These are phyloP conservation scores for Suillus hirtellus DNA, from an alignment of 768 basidiomycete species.

Conservation along the genomic window DNA sequence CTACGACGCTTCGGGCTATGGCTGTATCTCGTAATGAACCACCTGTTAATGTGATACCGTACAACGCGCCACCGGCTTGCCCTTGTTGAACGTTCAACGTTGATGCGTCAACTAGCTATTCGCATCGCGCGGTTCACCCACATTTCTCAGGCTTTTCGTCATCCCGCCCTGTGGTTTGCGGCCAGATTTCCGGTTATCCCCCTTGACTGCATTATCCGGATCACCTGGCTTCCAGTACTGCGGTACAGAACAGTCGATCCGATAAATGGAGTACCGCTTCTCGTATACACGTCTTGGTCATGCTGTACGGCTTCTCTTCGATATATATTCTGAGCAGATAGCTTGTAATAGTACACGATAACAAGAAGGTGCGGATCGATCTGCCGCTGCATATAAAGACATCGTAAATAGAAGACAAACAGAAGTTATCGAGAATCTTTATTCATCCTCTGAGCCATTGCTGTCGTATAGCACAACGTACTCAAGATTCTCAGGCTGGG, in stretches of 20 bases:
- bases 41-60: no score
- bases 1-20: no score
- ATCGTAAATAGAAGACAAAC: conserved; percentile 9
- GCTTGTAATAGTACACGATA: conserved; percentile 1
- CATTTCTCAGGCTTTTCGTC: no score
- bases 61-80: background rate
- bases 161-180: background rate
- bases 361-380: background rate
- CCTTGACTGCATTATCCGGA: background rate
- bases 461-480: conserved; percentile 78
- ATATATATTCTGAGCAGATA: background rate
- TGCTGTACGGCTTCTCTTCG: background rate
- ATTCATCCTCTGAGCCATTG: conserved; percentile 54
- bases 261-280: background rate
- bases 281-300: no score
- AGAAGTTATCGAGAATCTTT: background rate
- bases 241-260: background rate
- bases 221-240: no score
- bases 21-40: no score
- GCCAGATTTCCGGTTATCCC: background rate
- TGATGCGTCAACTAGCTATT: no score
- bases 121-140: no score
- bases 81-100: background rate
- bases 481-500: conserved; percentile 46
- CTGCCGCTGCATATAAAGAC: conserved; percentile 14